These are phyloP conservation scores for Penicillium sp. DNA, from an alignment of 2,329 filamentous ascomycete genomes.

Conservation along the genomic window DNA sequence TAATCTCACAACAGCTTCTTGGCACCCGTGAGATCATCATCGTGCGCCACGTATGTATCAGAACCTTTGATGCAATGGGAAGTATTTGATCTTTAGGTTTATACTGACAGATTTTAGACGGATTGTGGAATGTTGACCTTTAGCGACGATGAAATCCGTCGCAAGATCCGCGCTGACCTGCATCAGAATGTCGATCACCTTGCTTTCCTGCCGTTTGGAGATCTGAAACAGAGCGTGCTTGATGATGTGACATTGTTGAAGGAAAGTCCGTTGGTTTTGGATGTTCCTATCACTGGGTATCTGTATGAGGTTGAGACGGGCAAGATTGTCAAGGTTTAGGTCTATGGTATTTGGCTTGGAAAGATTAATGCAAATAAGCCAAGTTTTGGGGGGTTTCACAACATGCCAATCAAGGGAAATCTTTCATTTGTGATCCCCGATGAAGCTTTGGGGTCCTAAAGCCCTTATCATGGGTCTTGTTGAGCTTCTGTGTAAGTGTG, in stretches of 20 bases:
- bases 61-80: not conserved
- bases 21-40: constrained; percentile 73
- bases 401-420: too few relatives aligned
- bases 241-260: constrained; percentile 66
- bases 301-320: constrained; percentile 77
- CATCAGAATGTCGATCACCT: constrained; percentile 46
- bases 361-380: too few relatives aligned
- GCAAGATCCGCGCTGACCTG: constrained; percentile 57
- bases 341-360: too few relatives aligned
- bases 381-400: too few relatives aligned
- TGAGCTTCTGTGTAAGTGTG: too few relatives aligned
- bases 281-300: constrained; percentile 68
- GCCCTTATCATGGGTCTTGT: too few relatives aligned
- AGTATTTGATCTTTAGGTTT: too few relatives aligned
- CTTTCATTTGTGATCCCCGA: too few relatives aligned
- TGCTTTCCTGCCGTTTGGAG: constrained; percentile 65
- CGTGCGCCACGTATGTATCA: constrained; percentile 44
- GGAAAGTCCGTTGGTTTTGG: constrained; percentile 57
- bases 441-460: too few relatives aligned
- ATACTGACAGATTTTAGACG: constrained; percentile 40
- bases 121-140: constrained; percentile 70
- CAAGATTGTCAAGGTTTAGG: constrained; percentile 51
- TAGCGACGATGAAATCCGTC: constrained; percentile 59
- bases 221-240: constrained; percentile 59
- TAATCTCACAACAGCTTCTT: constrained; percentile 77